Evolutionary conservation across 306 rosid genomes (phyloP).

Genomic region (Arachis hypogaea): DNA sequence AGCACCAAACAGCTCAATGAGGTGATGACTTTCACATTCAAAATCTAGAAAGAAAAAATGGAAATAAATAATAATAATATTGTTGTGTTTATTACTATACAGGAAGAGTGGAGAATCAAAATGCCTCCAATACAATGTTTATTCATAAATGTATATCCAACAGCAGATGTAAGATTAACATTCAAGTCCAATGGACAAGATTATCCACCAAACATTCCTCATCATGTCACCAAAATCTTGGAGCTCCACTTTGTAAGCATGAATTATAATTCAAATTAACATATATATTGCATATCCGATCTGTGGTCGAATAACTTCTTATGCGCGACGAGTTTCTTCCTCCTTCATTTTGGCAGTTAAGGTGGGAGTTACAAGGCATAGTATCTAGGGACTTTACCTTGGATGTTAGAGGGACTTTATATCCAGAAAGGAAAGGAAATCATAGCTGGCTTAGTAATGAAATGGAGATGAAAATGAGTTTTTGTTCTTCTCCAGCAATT

Average conservation of each 20-base stretch:
- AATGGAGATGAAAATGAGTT: conserved; percentile 42
- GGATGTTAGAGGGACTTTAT: conserved; percentile 37
- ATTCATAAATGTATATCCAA: conserved; percentile 44
- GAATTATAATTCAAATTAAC: no score
- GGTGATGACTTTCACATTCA: conserved; percentile 40
- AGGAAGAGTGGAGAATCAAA: conserved; percentile 62
- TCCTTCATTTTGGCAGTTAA: conserved; percentile 26
- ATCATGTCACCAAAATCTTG: conserved; percentile 44
- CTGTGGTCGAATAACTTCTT: no score
- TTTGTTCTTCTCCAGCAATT: conserved; percentile 35
- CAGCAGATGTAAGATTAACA: conserved; percentile 39
- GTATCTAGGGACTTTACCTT: conserved; percentile 24
- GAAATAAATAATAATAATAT: neutral
- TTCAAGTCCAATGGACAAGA: conserved; percentile 56
- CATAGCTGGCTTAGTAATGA: conserved; percentile 43
- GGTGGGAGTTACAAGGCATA: conserved; percentile 48
- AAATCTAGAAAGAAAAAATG: neutral
- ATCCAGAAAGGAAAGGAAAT: conserved; percentile 48
- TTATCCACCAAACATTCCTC: conserved; percentile 57
- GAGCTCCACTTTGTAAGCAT: conserved; percentile 55
- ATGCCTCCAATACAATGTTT: conserved; percentile 46
- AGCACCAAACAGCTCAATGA: conserved; percentile 36
- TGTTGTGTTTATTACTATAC: conserved; percentile 23
- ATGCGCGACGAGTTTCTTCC: no score
- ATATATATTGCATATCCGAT: no score